Percentiles rank a stretch among this genome's conserved stretches.
Evolutionary conservation across 1,139 yeast species (phyloP).

Genomic region (Suhomyces ambrosiae): DNA sequence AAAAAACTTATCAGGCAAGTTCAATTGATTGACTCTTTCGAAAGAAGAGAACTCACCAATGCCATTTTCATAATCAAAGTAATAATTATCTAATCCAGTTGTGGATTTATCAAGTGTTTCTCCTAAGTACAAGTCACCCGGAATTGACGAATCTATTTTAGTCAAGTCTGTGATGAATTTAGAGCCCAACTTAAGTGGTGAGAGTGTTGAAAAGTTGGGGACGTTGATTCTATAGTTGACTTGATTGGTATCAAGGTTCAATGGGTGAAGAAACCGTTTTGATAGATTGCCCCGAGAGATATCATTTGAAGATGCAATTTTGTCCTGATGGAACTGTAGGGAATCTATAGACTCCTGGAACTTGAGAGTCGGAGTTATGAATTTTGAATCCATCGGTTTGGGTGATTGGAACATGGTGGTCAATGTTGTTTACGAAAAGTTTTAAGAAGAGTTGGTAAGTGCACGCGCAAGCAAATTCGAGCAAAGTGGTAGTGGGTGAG

Average conservation of each 20-base stretch:
- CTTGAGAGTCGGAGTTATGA: constrained; percentile 40
- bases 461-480: constrained; percentile 5
- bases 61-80: constrained; percentile 43
- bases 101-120: constrained; percentile 40
- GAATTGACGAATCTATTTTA: constrained; percentile 49
- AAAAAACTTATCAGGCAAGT: constrained; percentile 81
- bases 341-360: constrained; percentile 36
- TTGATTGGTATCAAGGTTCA: constrained; percentile 42
- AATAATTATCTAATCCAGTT: constrained; percentile 47
- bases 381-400: constrained; percentile 23
- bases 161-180: constrained; percentile 49
- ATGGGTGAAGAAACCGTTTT: constrained; percentile 41
- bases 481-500: too few relatives aligned
- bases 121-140: constrained; percentile 46
- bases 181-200: constrained; percentile 47
- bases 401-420: constrained; percentile 51
- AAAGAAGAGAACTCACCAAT: constrained; percentile 70
- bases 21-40: constrained; percentile 66
- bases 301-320: constrained; percentile 21
- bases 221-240: constrained; percentile 48
- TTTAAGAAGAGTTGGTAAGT: constrained; percentile 11
- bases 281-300: constrained; percentile 29
- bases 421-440: constrained; percentile 14
- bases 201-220: constrained; percentile 46
- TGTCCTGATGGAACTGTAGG: constrained; percentile 43